Evolutionary conservation across 2,329 filamentous ascomycete species (phyloP).

Genomic region (Fusarium verrucosum): DNA sequence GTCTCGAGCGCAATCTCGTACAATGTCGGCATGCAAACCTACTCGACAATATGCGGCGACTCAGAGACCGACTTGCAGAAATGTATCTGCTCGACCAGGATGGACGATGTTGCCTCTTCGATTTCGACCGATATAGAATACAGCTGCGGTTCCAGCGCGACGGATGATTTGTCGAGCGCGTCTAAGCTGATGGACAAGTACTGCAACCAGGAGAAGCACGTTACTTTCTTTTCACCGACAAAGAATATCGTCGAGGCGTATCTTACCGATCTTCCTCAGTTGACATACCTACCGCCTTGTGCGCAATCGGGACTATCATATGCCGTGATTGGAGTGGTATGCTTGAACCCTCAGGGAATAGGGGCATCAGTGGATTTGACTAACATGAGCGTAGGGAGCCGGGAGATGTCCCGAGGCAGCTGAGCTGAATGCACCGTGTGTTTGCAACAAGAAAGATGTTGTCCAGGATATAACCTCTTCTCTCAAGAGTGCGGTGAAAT

Average conservation of each 20-base stretch:
- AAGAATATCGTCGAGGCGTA: conserved; percentile 55
- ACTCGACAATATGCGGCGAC: conserved; percentile 53
- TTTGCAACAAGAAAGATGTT: conserved; percentile 62
- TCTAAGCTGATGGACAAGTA: conserved; percentile 57
- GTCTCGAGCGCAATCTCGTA: conserved; percentile 57
- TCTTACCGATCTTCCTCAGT: conserved; percentile 59
- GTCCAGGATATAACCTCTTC: conserved; percentile 53
- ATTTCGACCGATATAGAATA: conserved; percentile 54
- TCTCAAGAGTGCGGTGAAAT: conserved; percentile 56
- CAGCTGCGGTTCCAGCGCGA: conserved; percentile 58
- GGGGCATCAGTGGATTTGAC: not conserved
- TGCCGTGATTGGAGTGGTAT: conserved; percentile 46
- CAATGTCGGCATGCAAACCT: conserved; percentile 56
- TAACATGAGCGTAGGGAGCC: conserved; percentile 24
- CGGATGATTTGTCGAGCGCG: conserved; percentile 59
- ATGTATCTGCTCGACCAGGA: conserved; percentile 61
- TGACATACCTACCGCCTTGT: conserved; percentile 53
- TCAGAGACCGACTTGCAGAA: conserved; percentile 57
- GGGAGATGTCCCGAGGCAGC: conserved; percentile 52
- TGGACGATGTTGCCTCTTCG: conserved; percentile 49
- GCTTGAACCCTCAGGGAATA: not conserved
- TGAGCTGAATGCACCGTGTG: conserved; percentile 59
- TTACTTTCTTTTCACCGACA: conserved; percentile 55
- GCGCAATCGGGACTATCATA: conserved; percentile 45
- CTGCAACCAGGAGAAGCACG: conserved; percentile 55